Base-by-base conservation (phyloP, 371 early-diverging fungal genomes). In the Actinomucor elegans region DNA sequence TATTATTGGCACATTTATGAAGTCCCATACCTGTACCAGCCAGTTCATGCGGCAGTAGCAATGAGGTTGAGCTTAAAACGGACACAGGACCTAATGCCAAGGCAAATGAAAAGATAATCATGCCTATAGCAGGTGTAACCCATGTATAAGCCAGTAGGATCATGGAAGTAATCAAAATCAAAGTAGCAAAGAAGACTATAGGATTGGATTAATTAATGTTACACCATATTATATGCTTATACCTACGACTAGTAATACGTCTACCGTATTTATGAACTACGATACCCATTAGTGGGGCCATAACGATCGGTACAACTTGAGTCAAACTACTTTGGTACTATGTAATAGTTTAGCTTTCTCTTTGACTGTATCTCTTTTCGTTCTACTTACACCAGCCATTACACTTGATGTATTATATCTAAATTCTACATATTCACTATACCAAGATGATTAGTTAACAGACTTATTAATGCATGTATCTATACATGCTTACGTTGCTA, bases 321-420 rank as follows among this genome's bases (percentile, higher is more conserved):
- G 80, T 69, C 34, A 83, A 55, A 55, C 80, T 77, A 54, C 80
- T 73, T 66, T 79, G 76, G 53, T 78, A 85, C 75, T 75, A 48
- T 10, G 20, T 11, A 27, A 31, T 4, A 38, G n/a, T n/a, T n/a
- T n/a, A 20, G 7, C 21, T 41, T 27, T 11, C 23, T 11, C 23
- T 37, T 40, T 42, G n/a, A n/a, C n/a, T 28, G 18, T 7, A n/a
- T 15, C 8, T 4, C 18, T 38, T 17, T 21, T 6, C n/a, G 12
- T 17, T 0, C 11, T 28, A 59, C 66, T 60, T 66, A 75, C 75
- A 35, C 73, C 76, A 17, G 76, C 76, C 68, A 73, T 67, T 24
- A 76, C 55, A 17, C 58, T 66, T 11, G 59, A 57, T 36, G 73
- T 73, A n/a, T 70, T 55, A 37, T 68, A 76, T 20, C 76, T 63